phyloP scores from a whole-genome alignment of 768 basidiomycete genomes.

The Wakefieldia striispora region DNA sequence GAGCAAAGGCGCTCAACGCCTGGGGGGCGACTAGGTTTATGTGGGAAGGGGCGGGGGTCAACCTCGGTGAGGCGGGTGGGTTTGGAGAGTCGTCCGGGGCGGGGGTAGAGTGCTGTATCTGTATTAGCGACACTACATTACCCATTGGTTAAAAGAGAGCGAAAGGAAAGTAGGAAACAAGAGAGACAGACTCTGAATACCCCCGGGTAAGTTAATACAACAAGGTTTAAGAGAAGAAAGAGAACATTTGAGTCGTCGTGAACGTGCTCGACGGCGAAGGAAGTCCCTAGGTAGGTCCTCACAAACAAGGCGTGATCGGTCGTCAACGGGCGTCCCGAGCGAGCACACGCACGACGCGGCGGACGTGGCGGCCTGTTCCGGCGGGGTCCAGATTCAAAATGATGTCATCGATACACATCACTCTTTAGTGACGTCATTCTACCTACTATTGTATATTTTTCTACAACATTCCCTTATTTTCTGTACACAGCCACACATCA shows the following conservation, averaged over 20 bases:
- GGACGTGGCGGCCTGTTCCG: conserved; percentile 27
- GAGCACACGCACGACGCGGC: conserved; percentile 5
- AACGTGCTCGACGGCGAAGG: conserved; percentile 25
- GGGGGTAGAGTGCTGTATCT: conserved; percentile 20
- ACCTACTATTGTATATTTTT: no score
- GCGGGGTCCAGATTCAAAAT: conserved; percentile 27
- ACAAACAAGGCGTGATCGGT: conserved; percentile 22
- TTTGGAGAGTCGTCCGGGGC: no score
- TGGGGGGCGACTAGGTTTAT: conserved; percentile 34
- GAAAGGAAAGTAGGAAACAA: no score
- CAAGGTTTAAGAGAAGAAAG: no score
- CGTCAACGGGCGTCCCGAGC: conserved; percentile 12
- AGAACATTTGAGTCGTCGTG: neutral
- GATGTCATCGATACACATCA: conserved; percentile 31
- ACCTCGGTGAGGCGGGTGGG: conserved; percentile 6
- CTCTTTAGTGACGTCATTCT: no score
- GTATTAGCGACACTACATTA: conserved; percentile 32
- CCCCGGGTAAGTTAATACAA: no score
- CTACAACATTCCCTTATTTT: neutral
- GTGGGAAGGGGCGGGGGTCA: conserved; percentile 30
- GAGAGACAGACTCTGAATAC: no score
- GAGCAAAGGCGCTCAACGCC: conserved; percentile 28
- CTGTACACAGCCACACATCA: conserved; percentile 29
- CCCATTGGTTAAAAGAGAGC: conserved; percentile 29
- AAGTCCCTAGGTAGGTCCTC: no score